Percentiles rank a stretch among this genome's conserved stretches.
These are phyloP conservation scores for Stemphylium vesicarium DNA, from an alignment of 2,329 filamentous ascomycete genomes.

Conservation along the genomic window DNA sequence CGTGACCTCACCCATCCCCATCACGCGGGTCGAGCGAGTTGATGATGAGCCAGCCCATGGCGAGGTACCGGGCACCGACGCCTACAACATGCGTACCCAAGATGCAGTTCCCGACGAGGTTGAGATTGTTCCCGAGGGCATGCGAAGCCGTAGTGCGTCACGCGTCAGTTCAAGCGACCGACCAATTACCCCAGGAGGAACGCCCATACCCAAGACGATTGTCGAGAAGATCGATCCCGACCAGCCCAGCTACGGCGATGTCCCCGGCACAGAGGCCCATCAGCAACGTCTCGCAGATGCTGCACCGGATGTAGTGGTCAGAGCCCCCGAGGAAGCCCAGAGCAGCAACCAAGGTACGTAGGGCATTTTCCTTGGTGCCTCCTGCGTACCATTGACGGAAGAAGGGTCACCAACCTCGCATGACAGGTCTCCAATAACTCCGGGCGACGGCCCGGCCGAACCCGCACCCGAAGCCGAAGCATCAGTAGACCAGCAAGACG, in stretches of 20 bases:
- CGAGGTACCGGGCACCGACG: slow-evolving; percentile 66
- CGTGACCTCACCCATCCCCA: slow-evolving; percentile 62
- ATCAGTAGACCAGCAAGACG: slow-evolving; percentile 15
- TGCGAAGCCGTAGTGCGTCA: slow-evolving; percentile 48
- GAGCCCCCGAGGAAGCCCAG: slow-evolving; percentile 52
- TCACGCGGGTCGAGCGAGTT: slow-evolving; percentile 68
- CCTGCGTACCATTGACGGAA: slow-evolving; percentile 66
- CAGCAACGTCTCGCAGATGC: slow-evolving; percentile 64
- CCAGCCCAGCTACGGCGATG: slow-evolving; percentile 64
- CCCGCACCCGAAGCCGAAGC: slow-evolving; percentile 10
- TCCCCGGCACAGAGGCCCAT: slow-evolving; percentile 66
- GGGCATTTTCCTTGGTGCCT: slow-evolving; percentile 47
- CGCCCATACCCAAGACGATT: slow-evolving; percentile 63
- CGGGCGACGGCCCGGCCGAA: slow-evolving; percentile 39
- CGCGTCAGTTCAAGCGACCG: slow-evolving; percentile 53
- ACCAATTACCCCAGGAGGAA: slow-evolving; percentile 58
- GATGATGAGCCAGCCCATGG: slow-evolving; percentile 65
- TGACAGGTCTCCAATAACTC: slow-evolving; percentile 57
- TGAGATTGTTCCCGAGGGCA: slow-evolving; percentile 59
- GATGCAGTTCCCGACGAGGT: slow-evolving; percentile 70
- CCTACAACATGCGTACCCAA: slow-evolving; percentile 63
- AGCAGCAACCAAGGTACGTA: slow-evolving; percentile 64
- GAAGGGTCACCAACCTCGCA: slow-evolving; percentile 63
- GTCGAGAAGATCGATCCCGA: slow-evolving; percentile 67
- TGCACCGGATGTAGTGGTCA: slow-evolving; percentile 63